These are phyloP conservation scores for Carex myosuroides DNA, from an alignment of 176 grass and related monocot genomes.

Conservation along the genomic window DNA sequence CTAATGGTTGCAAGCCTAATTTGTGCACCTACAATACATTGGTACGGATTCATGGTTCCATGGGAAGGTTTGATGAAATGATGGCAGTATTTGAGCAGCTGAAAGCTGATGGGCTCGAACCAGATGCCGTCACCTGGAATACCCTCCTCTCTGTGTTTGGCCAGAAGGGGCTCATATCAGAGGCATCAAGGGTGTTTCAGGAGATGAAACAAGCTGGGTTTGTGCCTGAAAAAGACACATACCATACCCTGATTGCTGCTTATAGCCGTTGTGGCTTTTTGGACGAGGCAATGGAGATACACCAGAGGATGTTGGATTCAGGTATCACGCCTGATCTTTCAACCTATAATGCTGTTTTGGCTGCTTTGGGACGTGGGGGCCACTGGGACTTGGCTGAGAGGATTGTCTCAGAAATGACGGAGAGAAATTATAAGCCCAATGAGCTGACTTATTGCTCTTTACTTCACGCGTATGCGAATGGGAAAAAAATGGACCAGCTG, in stretches of 20 bases:
- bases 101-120: constrained; percentile 42
- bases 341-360: constrained; percentile 71
- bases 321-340: constrained; percentile 64
- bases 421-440: constrained; percentile 59
- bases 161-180: constrained; percentile 70
- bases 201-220: constrained; percentile 94
- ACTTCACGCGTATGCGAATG: constrained; percentile 88
- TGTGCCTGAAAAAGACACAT: constrained; percentile 79
- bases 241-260: constrained; percentile 74
- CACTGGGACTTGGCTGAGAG: constrained; percentile 73
- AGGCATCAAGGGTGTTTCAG: constrained; percentile 69
- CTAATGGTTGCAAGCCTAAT: constrained; percentile 58
- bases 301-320: constrained; percentile 78
- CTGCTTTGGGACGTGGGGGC: constrained; percentile 66
- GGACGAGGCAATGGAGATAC: constrained; percentile 83
- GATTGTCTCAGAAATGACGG: constrained; percentile 71
- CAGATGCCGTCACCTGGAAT: constrained; percentile 80
- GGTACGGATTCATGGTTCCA: constrained; percentile 69
- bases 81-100: constrained; percentile 73
- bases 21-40: constrained; percentile 78
- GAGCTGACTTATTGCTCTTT: constrained; percentile 80
- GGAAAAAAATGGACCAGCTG: constrained; percentile 50
- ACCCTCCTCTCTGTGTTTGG: constrained; percentile 75
- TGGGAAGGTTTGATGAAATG: constrained; percentile 69
- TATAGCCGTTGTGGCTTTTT: constrained; percentile 89